Evolutionary conservation across 305 asterid genomes (phyloP).

Genomic region (Caryopteris hybrid): DNA sequence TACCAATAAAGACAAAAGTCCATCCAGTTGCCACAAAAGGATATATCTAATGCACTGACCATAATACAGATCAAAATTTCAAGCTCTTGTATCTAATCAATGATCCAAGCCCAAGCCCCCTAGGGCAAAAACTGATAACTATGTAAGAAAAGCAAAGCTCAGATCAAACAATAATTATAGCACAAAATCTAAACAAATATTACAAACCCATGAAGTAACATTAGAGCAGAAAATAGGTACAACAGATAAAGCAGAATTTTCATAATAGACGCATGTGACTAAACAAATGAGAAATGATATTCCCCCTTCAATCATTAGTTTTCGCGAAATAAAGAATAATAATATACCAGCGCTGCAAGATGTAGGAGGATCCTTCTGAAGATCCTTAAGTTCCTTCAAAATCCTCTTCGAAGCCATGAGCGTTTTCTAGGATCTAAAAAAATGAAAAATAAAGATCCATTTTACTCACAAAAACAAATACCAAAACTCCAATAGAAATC

Average conservation of each 20-base stretch:
- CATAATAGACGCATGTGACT: too few relatives aligned
- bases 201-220: background rate
- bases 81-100: background rate
- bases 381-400: conserved; percentile 94
- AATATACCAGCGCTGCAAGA: conserved; percentile 95
- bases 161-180: background rate
- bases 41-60: background rate
- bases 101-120: background rate
- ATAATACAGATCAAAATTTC: background rate
- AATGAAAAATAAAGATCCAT: conserved; percentile 20
- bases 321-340: background rate
- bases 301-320: background rate
- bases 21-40: background rate
- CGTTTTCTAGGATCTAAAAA: conserved; percentile 25
- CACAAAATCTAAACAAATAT: background rate
- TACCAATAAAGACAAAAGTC: background rate
- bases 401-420: conserved; percentile 88
- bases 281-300: conserved; percentile 2
- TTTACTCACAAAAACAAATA: background rate
- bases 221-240: background rate
- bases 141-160: background rate
- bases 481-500: background rate
- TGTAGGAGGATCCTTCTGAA: conserved; percentile 86
- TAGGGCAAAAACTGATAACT: background rate
- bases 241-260: background rate